Evolutionary conservation across 140 eudicot genomes (phyloP).

Genomic region (Oenanthe javanica): DNA sequence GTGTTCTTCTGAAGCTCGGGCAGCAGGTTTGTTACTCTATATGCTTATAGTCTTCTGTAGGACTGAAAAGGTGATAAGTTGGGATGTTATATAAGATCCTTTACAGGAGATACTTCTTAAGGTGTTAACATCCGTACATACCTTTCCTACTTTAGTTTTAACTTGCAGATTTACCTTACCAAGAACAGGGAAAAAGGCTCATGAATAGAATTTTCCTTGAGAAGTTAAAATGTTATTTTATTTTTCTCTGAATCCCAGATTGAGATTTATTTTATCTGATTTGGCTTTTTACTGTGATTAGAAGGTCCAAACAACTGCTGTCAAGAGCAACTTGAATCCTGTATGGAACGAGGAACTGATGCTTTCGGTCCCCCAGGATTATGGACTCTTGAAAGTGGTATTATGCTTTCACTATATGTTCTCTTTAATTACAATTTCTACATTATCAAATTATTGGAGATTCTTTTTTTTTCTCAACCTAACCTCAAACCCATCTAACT

Average conservation of each 20-base stretch:
- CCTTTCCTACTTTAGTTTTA: background rate
- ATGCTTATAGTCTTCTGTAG: background rate
- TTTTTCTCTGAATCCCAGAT: background rate
- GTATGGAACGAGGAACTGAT: slow-evolving; percentile 88
- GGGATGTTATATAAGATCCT: background rate
- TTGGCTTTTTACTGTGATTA: slow-evolving; percentile 24
- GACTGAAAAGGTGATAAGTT: background rate
- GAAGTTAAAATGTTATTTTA: background rate
- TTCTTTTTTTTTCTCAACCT: background rate
- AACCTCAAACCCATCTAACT: background rate
- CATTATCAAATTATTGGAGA: background rate
- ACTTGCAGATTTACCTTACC: background rate
- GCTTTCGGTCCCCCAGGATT: slow-evolving; percentile 78
- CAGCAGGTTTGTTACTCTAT: slow-evolving; percentile 54
- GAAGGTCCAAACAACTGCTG: slow-evolving; percentile 74
- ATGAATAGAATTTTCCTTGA: background rate
- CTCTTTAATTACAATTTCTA: background rate
- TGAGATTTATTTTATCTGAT: slow-evolving; percentile 6
- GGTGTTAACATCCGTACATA: background rate
- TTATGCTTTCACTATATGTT: background rate
- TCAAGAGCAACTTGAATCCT: slow-evolving; percentile 82
- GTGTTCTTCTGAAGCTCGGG: slow-evolving; percentile 75
- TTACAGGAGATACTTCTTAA: background rate
- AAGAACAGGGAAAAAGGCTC: background rate
- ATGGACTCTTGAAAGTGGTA: slow-evolving; percentile 70